Evolutionary conservation across 768 basidiomycete species (phyloP), one percentile per base, ranked within the genome.

Genomic region (Ramaria sp.): DNA sequence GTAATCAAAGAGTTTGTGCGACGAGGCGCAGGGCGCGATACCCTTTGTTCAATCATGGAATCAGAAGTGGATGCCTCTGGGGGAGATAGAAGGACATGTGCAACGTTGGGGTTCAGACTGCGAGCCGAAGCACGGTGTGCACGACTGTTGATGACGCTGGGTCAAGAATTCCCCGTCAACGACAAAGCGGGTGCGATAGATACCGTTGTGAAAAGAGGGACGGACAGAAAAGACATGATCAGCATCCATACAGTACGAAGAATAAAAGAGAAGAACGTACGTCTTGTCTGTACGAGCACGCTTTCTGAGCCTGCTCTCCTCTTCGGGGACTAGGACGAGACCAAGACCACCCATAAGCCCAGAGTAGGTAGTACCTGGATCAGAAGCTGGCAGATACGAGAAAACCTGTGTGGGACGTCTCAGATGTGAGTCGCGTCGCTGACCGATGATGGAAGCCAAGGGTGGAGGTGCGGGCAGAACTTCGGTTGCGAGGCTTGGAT

Each of bases 301-400:
- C 73, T 91, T 88, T 67, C 82, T 73, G 69, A 82, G 78, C 54
- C 82, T 74, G 50, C 83, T 84, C 59, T 84, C 83, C 62, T 78
- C 66, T 65, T 83, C 83, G 63, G 82, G 81, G 60, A 65, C 60
- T 57, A 79, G 75, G 65, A 78, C 74, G 61, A 64, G 60, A 52
- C 69, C 65, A 58, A 70, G 78, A 59, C 80, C 79, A 62, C 82
- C 77, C 74, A 82, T 78, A 67, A 85, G 78, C 59, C 84, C 86
- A 68, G 85, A 82, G 75, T 89, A 92, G 24, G 89, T 92, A 64
- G 90, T 85, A 66, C 90, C 89, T 60, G 90, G 90, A 76, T 92
- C 90, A 65, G 83, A 81, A 60, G 81, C 72, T 48, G 89, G 88
- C 67, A 92, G 76, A 76, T 91, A 92, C 60, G 90, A 90, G 71